Conservation (phyloP, 1,284 basidiomycete species). For the Meira nashicola region DNA sequence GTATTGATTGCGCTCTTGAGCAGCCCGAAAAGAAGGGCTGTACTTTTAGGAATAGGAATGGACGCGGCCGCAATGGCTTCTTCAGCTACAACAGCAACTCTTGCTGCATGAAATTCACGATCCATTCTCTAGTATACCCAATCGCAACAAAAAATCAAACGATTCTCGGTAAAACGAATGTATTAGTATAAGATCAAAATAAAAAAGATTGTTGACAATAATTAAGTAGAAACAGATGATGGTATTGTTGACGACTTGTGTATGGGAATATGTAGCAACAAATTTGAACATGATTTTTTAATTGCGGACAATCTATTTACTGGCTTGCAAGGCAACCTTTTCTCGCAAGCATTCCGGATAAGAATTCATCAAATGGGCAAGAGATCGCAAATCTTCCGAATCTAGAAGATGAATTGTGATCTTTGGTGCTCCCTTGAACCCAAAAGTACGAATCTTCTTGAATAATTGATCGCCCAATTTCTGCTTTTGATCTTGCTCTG, state of each 20-base stretch:
- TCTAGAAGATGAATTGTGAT: conserved; percentile 70
- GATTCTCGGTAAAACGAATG: too few species aligned
- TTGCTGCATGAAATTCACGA: too few species aligned
- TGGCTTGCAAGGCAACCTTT: conserved; percentile 33
- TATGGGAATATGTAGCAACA: not conserved
- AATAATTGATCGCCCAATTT: conserved; percentile 55
- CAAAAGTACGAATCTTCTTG: conserved; percentile 71
- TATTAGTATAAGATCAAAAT: not conserved
- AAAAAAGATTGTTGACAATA: not conserved
- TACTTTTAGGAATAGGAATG: conserved; percentile 8
- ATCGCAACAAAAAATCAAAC: too few species aligned
- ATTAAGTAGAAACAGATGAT: too few species aligned
- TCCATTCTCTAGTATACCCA: too few species aligned
- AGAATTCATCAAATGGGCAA: conserved; percentile 80
- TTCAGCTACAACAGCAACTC: not conserved
- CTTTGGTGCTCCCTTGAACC: conserved; percentile 65
- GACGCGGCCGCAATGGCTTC: not conserved
- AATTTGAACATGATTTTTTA: not conserved
- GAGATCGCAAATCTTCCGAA: conserved; percentile 71
- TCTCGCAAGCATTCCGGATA: conserved; percentile 75
- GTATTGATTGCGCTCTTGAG: conserved; percentile 40
- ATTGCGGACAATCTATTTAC: not conserved
- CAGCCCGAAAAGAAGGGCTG: conserved; percentile 30
- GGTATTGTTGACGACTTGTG: not conserved
- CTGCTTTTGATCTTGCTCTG: conserved; percentile 70